Base-by-base conservation (phyloP, 805 yeast species). In the Candida boidinii region DNA sequence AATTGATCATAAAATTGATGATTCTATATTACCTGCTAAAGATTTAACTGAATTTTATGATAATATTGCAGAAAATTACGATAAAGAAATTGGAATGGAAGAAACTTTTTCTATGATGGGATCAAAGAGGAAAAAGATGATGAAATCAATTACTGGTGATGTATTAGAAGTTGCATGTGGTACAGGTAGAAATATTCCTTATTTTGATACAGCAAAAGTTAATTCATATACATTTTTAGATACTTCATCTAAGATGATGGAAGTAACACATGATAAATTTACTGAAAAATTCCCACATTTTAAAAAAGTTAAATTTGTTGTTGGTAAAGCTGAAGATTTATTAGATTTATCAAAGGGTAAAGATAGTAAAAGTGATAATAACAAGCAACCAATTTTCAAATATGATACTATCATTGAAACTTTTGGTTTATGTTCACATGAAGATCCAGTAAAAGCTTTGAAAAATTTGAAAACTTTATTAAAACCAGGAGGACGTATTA, bases 131-230 rank as follows among this genome's bases (percentile, higher is more conserved):
- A 76, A 76, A 45, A 79, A 92, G 83, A 54, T 82, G 29, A 82
- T 83, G 87, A 70, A 64, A 23, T 82, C 81, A 39, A 70, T 79
- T 31, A 61, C 65, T 37, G 98, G 98, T 16, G 96, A 92, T 51
- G 96, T 87, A 2, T 61, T 92, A 36, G 98, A 92, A 56, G 92
- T 90, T 9, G 80, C 96, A 0, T 84, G 94, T 51, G 98, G 98
- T 37, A 92, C 98, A 0, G 97, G 98, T 6, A 70, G 97, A 56
- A 92, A 92, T 52, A 70, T 90, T 36, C 77, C 79, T 30, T 88
- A 79, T 51, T 58, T 86, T 44, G 69, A 78, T 33, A 70, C 77
- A 15, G 65, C 70, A 2, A 52, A 62, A 18, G 60, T 90, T 20
- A 66, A 70, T 30, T 81, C 95, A 0, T 70, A 85, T 24, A 90